Evolutionary conservation across 2,329 filamentous ascomycete genomes (phyloP).

Genomic region (Aureobasidium musti): DNA sequence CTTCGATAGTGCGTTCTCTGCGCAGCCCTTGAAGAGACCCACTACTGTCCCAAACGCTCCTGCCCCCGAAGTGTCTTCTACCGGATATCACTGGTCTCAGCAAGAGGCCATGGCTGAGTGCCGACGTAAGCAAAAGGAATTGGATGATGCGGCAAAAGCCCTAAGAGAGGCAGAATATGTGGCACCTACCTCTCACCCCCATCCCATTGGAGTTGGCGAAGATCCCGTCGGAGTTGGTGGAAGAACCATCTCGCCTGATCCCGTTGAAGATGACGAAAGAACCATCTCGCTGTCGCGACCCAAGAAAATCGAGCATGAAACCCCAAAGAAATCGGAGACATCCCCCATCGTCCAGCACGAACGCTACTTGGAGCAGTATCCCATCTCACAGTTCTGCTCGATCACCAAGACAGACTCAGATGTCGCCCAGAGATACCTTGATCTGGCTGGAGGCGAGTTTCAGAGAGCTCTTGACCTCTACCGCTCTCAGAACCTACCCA

Average conservation of each 20-base stretch:
- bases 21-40: not conserved
- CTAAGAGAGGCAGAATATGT: not conserved
- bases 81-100: constrained; percentile 1
- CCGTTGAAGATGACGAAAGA: too few relatives aligned
- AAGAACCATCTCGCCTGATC: too few relatives aligned
- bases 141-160: not conserved
- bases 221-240: too few relatives aligned
- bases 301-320: not conserved
- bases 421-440: not conserved
- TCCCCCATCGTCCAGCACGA: not conserved
- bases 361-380: not conserved
- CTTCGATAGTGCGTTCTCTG: not conserved
- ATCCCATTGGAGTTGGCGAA: not conserved
- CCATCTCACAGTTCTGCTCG: not conserved
- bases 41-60: not conserved
- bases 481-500: not conserved
- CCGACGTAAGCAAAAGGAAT: not conserved
- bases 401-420: not conserved
- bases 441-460: not conserved
- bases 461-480: not conserved
- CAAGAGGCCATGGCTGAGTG: not conserved
- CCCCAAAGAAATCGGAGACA: not conserved
- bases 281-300: not conserved
- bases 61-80: not conserved
- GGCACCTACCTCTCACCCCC: not conserved